Conservation (phyloP, 139 green algal species). For the Klebsormidium nitens region DNA sequence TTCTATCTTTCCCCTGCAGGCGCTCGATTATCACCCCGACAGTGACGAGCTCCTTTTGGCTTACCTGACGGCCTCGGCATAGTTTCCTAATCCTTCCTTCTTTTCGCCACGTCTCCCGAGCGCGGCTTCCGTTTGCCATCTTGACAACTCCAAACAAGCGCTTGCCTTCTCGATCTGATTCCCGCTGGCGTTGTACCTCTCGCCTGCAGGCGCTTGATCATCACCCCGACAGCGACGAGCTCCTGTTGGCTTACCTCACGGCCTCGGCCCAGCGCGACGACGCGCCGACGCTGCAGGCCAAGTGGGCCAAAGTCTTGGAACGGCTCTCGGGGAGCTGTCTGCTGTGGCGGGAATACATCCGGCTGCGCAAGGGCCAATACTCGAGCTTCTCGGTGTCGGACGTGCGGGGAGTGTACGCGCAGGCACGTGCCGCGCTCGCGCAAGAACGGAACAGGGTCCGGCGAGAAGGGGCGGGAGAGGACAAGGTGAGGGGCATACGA, state of each 20-base stretch:
- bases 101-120: too few species aligned
- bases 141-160: too few species aligned
- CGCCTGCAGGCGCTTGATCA: slow-evolving; percentile 54
- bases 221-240: slow-evolving; percentile 54
- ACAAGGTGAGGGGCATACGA: too few species aligned
- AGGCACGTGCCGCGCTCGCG: slow-evolving; percentile 30
- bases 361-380: slow-evolving; percentile 41
- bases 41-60: too few species aligned
- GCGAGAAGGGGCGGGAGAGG: slow-evolving; percentile 5
- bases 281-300: slow-evolving; percentile 10
- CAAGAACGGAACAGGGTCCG: slow-evolving; percentile 9
- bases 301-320: slow-evolving; percentile 39
- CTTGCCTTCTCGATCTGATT: too few species aligned
- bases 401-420: slow-evolving; percentile 21
- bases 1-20: too few species aligned
- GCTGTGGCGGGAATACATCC: slow-evolving; percentile 64
- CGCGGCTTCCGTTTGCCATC: too few species aligned
- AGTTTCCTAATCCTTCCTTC: too few species aligned
- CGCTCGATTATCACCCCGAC: too few species aligned
- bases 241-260: slow-evolving; percentile 66
- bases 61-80: too few species aligned
- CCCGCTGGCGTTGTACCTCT: too few species aligned
- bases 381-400: slow-evolving; percentile 37
- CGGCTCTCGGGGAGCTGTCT: slow-evolving; percentile 37
- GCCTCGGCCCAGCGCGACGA: slow-evolving; percentile 24